Evolutionary conservation across 2,329 filamentous ascomycete genomes (phyloP).

Genomic region (Paradendryphiella salina): DNA sequence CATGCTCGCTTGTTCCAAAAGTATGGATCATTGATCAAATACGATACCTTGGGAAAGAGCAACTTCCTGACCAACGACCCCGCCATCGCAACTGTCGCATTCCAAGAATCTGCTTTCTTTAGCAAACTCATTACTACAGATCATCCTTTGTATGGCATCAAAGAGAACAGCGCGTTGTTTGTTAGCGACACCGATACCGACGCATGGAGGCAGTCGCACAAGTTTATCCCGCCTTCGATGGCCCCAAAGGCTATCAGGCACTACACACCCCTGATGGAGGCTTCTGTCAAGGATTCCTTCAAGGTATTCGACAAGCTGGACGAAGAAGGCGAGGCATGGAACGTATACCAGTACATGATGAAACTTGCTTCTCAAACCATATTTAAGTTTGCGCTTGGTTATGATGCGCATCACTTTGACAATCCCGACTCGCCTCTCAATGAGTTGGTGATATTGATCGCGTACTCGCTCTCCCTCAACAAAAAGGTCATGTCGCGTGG

Average conservation of each 20-base stretch:
- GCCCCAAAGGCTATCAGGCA: conserved; percentile 17
- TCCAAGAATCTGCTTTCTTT: conserved; percentile 18
- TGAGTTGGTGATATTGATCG: conserved; percentile 15
- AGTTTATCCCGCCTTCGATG: conserved; percentile 20
- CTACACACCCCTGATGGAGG: conserved; percentile 19
- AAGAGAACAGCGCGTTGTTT: conserved; percentile 16
- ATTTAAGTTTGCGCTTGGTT: conserved; percentile 15
- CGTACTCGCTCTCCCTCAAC: conserved; percentile 14
- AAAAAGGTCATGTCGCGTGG: conserved; percentile 18
- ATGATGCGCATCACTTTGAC: conserved; percentile 18
- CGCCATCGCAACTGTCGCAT: conserved; percentile 14
- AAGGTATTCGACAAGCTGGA: conserved; percentile 23
- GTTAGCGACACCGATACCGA: conserved; percentile 17
- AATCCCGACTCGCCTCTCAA: conserved; percentile 7
- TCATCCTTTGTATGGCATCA: conserved; percentile 15
- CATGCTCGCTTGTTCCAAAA: conserved; percentile 19
- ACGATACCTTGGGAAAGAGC: conserved; percentile 13
- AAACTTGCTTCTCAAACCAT: conserved; percentile 18
- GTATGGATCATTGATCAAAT: conserved; percentile 17
- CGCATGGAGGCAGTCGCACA: conserved; percentile 15
- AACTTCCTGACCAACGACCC: conserved; percentile 19
- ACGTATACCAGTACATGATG: conserved; percentile 23
- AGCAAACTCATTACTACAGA: conserved; percentile 15
- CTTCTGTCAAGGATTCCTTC: conserved; percentile 15
- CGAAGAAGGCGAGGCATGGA: conserved; percentile 17